Percentiles rank a stretch among this genome's conserved stretches.
These are phyloP conservation scores for Penicillium sp. DNA, from an alignment of 2,329 filamentous ascomycete genomes.

Conservation along the genomic window DNA sequence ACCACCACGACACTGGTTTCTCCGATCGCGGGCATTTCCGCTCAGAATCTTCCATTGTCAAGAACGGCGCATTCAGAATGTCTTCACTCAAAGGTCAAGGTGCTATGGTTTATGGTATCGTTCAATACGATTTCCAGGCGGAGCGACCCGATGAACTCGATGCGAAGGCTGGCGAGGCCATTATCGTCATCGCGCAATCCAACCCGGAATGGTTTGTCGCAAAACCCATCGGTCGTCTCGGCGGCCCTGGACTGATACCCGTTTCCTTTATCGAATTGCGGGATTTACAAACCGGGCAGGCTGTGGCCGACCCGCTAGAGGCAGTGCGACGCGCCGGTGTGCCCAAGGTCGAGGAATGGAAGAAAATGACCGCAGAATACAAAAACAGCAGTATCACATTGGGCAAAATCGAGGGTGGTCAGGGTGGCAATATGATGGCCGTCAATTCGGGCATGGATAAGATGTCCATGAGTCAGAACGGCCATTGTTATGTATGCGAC, in stretches of 20 bases:
- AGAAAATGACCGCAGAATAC: slow-evolving; percentile 98
- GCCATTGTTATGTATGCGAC: slow-evolving; percentile 48
- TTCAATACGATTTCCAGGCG: slow-evolving; percentile 94
- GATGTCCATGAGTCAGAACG: slow-evolving; percentile 65
- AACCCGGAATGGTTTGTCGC: slow-evolving; percentile 99
- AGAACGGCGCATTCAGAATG: slow-evolving; percentile 36
- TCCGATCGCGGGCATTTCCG: slow-evolving; percentile 53
- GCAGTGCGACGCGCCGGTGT: slow-evolving; percentile 86
- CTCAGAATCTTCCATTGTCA: slow-evolving; percentile 29
- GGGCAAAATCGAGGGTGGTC: slow-evolving; percentile 70
- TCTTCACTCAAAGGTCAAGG: slow-evolving; percentile 56
- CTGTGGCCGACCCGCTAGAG: slow-evolving; percentile 76
- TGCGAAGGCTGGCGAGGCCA: slow-evolving; percentile 89
- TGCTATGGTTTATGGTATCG: slow-evolving; percentile 92
- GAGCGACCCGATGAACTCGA: slow-evolving; percentile 95
- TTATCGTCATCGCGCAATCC: slow-evolving; percentile 97
- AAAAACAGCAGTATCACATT: slow-evolving; percentile 98
- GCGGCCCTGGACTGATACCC: slow-evolving; percentile 89
- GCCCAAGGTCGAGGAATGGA: slow-evolving; percentile 96
- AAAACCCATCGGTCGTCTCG: slow-evolving; percentile 96
- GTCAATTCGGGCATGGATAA: slow-evolving; percentile 71
- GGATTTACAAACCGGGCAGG: slow-evolving; percentile 83
- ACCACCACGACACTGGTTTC: slow-evolving; percentile 83
- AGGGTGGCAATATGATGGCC: slow-evolving; percentile 45
- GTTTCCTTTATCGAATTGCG: slow-evolving; percentile 95